A percentile compares a stretch with the other conserved stretches of the same genome.
These are phyloP conservation scores for Starmerella floricola DNA, from an alignment of 805 yeast genomes.

Conservation along the genomic window DNA sequence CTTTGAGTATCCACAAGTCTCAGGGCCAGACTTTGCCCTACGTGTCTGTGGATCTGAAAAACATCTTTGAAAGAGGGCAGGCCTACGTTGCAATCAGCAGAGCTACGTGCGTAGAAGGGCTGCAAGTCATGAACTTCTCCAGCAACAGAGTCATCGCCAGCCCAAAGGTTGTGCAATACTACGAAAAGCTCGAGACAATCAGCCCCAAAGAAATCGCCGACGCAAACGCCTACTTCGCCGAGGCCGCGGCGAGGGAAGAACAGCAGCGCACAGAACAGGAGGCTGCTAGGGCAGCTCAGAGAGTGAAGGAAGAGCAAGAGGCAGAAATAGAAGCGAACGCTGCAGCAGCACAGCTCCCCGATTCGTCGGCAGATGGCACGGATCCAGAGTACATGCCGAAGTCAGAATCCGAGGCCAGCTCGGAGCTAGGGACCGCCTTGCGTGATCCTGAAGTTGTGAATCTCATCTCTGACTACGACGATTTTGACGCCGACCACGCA, in stretches of 20 bases:
- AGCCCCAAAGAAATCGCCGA: constrained; percentile 7
- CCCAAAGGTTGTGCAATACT: constrained; percentile 57
- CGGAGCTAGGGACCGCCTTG: no score
- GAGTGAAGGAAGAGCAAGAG: no score
- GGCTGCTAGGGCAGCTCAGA: not conserved
- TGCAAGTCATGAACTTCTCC: constrained; percentile 68
- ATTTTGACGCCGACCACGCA: not conserved
- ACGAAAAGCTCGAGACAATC: constrained; percentile 26
- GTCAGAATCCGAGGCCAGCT: no score
- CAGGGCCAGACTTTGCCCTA: constrained; percentile 82
- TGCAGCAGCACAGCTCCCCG: no score
- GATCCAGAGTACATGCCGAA: no score
- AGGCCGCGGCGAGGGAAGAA: not conserved
- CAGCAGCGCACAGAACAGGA: not conserved
- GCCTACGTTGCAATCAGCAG: constrained; percentile 92
- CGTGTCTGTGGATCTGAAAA: constrained; percentile 63
- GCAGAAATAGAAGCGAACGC: no score
- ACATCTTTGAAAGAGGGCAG: constrained; percentile 82
- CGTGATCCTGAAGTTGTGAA: no score
- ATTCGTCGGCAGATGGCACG: no score
- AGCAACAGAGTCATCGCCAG: constrained; percentile 55
- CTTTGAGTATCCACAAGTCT: constrained; percentile 86
- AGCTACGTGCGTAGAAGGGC: constrained; percentile 70
- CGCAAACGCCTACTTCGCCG: constrained; percentile 9
- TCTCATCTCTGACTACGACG: not conserved